These are phyloP conservation scores for Mycosphaerella sp. DNA, from an alignment of 2,329 filamentous ascomycete genomes.

Conservation along the genomic window DNA sequence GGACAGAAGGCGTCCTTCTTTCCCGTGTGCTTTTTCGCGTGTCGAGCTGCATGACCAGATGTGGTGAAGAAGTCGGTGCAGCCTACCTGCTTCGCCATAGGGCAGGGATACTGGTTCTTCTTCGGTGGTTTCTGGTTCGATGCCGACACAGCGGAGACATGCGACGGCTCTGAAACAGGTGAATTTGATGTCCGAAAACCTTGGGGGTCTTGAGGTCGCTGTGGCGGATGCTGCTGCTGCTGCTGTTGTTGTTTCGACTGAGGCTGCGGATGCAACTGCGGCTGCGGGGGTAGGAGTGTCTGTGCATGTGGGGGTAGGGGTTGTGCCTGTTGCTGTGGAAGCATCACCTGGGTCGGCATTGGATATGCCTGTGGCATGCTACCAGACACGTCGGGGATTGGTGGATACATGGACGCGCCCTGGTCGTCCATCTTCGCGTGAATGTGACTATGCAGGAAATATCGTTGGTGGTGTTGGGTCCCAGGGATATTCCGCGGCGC, in stretches of 20 bases:
- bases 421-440: constrained; percentile 34
- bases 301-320: constrained; percentile 6
- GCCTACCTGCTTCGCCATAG: constrained; percentile 62
- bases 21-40: constrained; percentile 77
- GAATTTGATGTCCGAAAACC: constrained; percentile 38
- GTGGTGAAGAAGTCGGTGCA: constrained; percentile 79
- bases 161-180: constrained; percentile 45
- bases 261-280: constrained; percentile 9
- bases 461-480: constrained; percentile 20
- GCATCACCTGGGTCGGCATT: constrained; percentile 25
- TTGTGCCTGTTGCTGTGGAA: constrained; percentile 20
- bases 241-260: background rate
- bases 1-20: constrained; percentile 68
- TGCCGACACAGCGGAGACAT: constrained; percentile 38
- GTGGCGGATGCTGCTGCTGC: constrained; percentile 3
- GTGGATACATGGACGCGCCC: constrained; percentile 32
- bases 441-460: constrained; percentile 17
- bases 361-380: constrained; percentile 31
- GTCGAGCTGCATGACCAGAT: constrained; percentile 75
- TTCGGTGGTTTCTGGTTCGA: constrained; percentile 44
- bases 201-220: constrained; percentile 3
- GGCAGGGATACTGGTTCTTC: constrained; percentile 69
- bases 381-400: constrained; percentile 32
- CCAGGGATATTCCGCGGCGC: constrained; percentile 20
- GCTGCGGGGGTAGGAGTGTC: background rate